phyloP scores from a whole-genome alignment of 495 filamentous ascomycete genomes.

The Hamigera avellanea region DNA sequence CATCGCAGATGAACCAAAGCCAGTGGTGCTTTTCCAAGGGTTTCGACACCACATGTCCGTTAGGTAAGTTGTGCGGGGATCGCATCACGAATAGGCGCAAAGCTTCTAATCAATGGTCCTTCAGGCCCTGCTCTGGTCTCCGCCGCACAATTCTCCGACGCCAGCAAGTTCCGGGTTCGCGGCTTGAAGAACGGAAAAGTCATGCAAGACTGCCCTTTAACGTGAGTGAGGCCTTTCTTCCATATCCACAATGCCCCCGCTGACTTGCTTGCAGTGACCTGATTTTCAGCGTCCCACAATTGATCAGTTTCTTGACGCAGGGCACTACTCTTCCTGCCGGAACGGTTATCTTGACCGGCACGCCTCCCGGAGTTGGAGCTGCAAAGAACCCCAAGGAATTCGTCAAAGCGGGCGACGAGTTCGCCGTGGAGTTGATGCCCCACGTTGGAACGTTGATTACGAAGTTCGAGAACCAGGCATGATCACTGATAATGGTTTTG shows the following conservation, averaged over 20 bases:
- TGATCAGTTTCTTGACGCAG: slow-evolving; percentile 62
- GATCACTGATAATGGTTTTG: too few species aligned
- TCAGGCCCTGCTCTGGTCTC: slow-evolving; percentile 44
- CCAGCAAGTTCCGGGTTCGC: slow-evolving; percentile 49
- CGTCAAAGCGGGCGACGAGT: slow-evolving; percentile 47
- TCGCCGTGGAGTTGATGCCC: slow-evolving; percentile 43
- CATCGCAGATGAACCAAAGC: slow-evolving; percentile 65
- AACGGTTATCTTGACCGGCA: slow-evolving; percentile 78
- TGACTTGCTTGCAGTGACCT: slow-evolving; percentile 39
- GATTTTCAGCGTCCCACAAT: slow-evolving; percentile 66
- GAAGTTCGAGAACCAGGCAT: slow-evolving; percentile 19
- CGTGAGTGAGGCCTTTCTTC: slow-evolving; percentile 24
- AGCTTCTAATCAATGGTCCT: background rate
- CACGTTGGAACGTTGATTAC: slow-evolving; percentile 30
- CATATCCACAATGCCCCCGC: background rate
- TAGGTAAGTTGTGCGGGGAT: slow-evolving; percentile 46
- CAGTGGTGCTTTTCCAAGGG: slow-evolving; percentile 80
- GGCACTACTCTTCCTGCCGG: slow-evolving; percentile 72
- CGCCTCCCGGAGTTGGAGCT: slow-evolving; percentile 41
- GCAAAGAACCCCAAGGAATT: slow-evolving; percentile 45
- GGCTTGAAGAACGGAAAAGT: slow-evolving; percentile 58
- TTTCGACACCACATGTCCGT: slow-evolving; percentile 71
- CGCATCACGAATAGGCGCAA: background rate
- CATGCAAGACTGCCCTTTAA: slow-evolving; percentile 52
- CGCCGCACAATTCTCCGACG: slow-evolving; percentile 45